Evolutionary conservation across 2,329 filamentous ascomycete genomes (phyloP).

Genomic region (Lachnellula subtilissima): DNA sequence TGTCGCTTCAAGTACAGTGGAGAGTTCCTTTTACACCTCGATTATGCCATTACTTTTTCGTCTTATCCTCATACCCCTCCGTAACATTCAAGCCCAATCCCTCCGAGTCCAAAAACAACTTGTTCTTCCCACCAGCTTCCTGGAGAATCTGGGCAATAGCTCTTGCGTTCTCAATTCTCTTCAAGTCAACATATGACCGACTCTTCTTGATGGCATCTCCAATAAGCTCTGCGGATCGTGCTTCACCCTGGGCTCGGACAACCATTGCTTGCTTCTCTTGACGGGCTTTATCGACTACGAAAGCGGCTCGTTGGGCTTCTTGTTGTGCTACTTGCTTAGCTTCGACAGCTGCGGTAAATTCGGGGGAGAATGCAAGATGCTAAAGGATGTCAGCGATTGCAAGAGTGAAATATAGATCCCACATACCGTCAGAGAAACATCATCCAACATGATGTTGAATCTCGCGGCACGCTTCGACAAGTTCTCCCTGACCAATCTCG

Average conservation of each 20-base stretch:
- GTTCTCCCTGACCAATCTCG: slow-evolving; percentile 86
- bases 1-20: slow-evolving; percentile 40
- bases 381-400: slow-evolving; percentile 29
- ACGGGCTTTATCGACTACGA: slow-evolving; percentile 96
- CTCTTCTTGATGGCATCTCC: slow-evolving; percentile 99
- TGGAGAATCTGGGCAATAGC: slow-evolving; percentile 84
- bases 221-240: slow-evolving; percentile 93
- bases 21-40: slow-evolving; percentile 36
- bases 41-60: slow-evolving; percentile 40
- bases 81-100: slow-evolving; percentile 88
- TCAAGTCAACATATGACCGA: slow-evolving; percentile 91
- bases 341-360: slow-evolving; percentile 69
- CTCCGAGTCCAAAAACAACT: slow-evolving; percentile 86
- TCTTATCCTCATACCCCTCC: slow-evolving; percentile 41
- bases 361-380: slow-evolving; percentile 69
- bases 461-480: slow-evolving; percentile 82
- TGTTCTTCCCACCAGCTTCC: slow-evolving; percentile 82
- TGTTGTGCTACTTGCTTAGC: slow-evolving; percentile 76
- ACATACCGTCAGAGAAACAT: slow-evolving; percentile 90
- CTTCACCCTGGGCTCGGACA: slow-evolving; percentile 97
- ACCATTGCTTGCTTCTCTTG: slow-evolving; percentile 99
- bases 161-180: slow-evolving; percentile 95
- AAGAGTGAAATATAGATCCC: not conserved
- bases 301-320: slow-evolving; percentile 94
- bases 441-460: slow-evolving; percentile 96